Base-by-base conservation (phyloP, 1,284 basidiomycete genomes). In the Somion occarium region DNA sequence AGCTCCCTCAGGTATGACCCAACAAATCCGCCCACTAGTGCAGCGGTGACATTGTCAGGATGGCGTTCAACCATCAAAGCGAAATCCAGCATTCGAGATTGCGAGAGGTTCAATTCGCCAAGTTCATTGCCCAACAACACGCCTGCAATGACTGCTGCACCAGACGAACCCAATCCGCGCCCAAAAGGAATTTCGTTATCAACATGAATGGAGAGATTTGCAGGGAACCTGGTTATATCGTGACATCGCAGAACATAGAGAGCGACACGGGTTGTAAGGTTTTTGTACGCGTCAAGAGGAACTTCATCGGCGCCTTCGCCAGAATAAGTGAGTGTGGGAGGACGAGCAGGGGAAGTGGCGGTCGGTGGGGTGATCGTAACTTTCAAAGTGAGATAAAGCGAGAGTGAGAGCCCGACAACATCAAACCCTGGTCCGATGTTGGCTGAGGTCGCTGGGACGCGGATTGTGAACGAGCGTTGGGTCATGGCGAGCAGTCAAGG, bases 351-450 rank as follows among this genome's bases (percentile, higher is more conserved):
- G 22, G 58, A 53, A 45, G 53, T 61, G 53, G 63, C 45, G 34
- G 65, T 56, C 41, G 59, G 60, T 22, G 61, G 53, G n/a, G 68
- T 59, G 52, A 78, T 61, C 45, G 78, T 78, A 56, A 97, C 88
- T 30, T 79, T 74, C 57, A 99, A 79, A 12, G 83, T 87, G 57
- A 98, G 81, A 62, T 89, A 80, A 27, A 98, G 83, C 1, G 93
- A 94, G 24, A 99, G 85, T 1, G 96, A 97, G 55, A 99, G 87
- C 19, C 97, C 97, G 57, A 98, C 93, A 53, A 99, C 97, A 69
- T 99, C 97, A 69, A 99, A 99, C 12, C 97, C 97, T 23, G 97
- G 97, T 2, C 96, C 96, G 64, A 99, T 95, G 76, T 99, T 99
- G 58, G 96, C 96, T 52, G 95, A 96, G 1, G 96, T 98, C 20